phyloP scores from a whole-genome alignment of 495 filamentous ascomycete species.

The Penicillium paradoxum region DNA sequence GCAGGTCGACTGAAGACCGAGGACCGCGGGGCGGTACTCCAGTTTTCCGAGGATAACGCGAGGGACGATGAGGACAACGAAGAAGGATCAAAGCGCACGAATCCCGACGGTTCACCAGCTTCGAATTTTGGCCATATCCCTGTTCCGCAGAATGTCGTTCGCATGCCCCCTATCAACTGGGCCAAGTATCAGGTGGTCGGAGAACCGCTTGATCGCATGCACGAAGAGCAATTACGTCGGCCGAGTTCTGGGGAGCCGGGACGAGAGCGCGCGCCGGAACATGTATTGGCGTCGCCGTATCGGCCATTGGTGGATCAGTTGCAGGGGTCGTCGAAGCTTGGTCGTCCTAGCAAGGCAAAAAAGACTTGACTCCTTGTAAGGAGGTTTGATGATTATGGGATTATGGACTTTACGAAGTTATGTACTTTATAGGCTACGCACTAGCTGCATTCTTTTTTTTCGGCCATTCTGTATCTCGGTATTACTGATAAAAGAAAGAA shows the following conservation, averaged over 20 bases:
- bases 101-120: conserved; percentile 19
- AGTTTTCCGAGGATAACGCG: conserved; percentile 34
- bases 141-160: conserved; percentile 73
- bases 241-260: conserved; percentile 56
- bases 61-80: conserved; percentile 35
- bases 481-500: not conserved
- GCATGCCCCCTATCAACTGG: conserved; percentile 87
- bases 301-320: conserved; percentile 62
- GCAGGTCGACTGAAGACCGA: conserved; percentile 48
- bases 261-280: conserved; percentile 41
- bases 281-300: conserved; percentile 68
- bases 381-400: conserved; percentile 2
- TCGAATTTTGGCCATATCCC: conserved; percentile 56
- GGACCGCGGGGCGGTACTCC: conserved; percentile 36
- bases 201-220: conserved; percentile 73
- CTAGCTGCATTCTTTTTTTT: not conserved
- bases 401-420: conserved; percentile 8
- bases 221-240: conserved; percentile 66
- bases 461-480: too few species aligned
- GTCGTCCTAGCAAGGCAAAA: conserved; percentile 31
- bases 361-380: conserved; percentile 21
- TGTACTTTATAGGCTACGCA: conserved; percentile 5
- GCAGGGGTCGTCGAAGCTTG: conserved; percentile 42
- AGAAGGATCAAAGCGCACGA: conserved; percentile 13
- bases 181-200: conserved; percentile 81